Evolutionary conservation across 78 protist species (phyloP).

Genomic region (Isochrysis galbana): DNA sequence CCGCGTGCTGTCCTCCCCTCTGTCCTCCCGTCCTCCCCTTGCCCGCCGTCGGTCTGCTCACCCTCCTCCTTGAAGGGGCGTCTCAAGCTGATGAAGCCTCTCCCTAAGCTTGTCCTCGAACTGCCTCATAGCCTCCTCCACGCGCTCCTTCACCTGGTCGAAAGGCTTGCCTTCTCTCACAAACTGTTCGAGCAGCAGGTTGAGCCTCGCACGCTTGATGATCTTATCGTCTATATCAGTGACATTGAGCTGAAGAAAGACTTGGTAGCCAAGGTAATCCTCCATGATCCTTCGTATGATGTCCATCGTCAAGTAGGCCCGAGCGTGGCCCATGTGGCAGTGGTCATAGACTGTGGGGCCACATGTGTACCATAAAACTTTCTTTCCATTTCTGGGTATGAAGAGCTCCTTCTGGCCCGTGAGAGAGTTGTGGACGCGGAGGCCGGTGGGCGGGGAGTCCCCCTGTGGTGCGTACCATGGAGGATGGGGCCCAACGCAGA

Average conservation of each 20-base stretch:
- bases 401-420: not conserved
- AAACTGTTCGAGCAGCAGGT: slow-evolving; percentile 57
- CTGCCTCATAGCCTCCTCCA: no score
- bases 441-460: not conserved
- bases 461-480: not conserved
- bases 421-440: slow-evolving; percentile 6
- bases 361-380: slow-evolving; percentile 53
- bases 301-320: slow-evolving; percentile 74
- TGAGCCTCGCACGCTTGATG: slow-evolving; percentile 76
- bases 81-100: no score
- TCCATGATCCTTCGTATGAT: slow-evolving; percentile 54
- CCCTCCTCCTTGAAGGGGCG: no score
- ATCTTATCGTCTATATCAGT: slow-evolving; percentile 79
- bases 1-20: no score
- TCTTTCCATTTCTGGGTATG: not conserved
- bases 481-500: no score
- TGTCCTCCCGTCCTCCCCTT: no score
- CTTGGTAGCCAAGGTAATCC: slow-evolving; percentile 55
- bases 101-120: no score
- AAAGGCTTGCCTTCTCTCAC: no score
- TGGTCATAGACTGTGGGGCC: slow-evolving; percentile 78
- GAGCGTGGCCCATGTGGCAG: slow-evolving; percentile 63
- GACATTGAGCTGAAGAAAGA: slow-evolving; percentile 50
- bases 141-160: no score
- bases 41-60: no score